phyloP scores from a whole-genome alignment of 768 basidiomycete species.

The Macrolepiota fuliginosa region DNA sequence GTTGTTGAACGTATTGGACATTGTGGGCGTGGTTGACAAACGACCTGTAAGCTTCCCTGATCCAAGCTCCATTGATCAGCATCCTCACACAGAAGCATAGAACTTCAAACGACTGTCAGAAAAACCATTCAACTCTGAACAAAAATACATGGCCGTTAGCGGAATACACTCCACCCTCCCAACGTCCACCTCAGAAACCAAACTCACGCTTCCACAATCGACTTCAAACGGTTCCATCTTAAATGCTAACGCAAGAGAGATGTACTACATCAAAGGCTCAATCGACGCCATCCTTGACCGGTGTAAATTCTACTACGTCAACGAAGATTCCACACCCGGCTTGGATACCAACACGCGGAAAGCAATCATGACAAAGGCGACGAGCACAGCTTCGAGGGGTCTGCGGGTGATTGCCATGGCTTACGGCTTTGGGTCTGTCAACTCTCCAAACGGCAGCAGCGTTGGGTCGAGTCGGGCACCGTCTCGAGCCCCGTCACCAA shows the following conservation, averaged over 20 bases:
- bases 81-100: constrained; percentile 32
- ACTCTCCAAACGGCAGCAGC: constrained; percentile 26
- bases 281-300: constrained; percentile 84
- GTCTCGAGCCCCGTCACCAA: constrained; percentile 28
- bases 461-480: constrained; percentile 20
- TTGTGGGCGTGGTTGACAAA: constrained; percentile 67
- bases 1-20: constrained; percentile 71
- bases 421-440: constrained; percentile 70
- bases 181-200: constrained; percentile 17
- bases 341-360: constrained; percentile 69
- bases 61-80: not conserved
- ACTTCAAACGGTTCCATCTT: constrained; percentile 15
- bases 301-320: constrained; percentile 88
- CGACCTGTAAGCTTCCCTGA: constrained; percentile 51
- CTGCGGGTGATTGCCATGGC: constrained; percentile 92
- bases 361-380: constrained; percentile 70
- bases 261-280: constrained; percentile 90
- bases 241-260: constrained; percentile 51
- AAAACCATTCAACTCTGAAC: constrained; percentile 89
- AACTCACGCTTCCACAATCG: not conserved
- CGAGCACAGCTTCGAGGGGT: constrained; percentile 68
- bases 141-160: constrained; percentile 90
- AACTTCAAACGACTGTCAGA: constrained; percentile 72
- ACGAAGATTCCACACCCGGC: constrained; percentile 81
- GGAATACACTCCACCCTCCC: constrained; percentile 51